These are phyloP conservation scores for Cyclotella choctawhatcheeana DNA, from an alignment of 108 stramenopile genomes.

Conservation along the genomic window DNA sequence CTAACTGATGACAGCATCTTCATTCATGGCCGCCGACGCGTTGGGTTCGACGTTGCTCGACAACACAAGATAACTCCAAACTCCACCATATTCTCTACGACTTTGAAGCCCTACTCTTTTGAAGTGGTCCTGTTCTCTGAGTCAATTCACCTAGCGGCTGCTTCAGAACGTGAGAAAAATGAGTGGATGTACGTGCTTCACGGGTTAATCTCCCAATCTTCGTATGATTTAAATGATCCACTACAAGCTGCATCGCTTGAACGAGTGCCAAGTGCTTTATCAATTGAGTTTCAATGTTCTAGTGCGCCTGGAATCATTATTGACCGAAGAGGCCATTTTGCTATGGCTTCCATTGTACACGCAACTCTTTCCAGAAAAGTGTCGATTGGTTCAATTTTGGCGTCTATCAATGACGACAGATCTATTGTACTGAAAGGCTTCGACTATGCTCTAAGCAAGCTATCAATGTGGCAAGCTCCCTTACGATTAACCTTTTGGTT, in stretches of 20 bases:
- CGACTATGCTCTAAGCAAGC: constrained; percentile 15
- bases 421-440: constrained; percentile 30
- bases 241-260: constrained; percentile 41
- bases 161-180: constrained; percentile 13
- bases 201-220: constrained; percentile 20
- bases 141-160: constrained; percentile 32
- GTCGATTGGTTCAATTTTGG: constrained; percentile 24
- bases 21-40: constrained; percentile 28
- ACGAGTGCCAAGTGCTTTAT: constrained; percentile 11
- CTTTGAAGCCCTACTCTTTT: constrained; percentile 28
- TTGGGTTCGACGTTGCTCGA: constrained; percentile 31
- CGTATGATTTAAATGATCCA: constrained; percentile 15
- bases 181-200: constrained; percentile 31
- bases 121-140: constrained; percentile 44
- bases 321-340: constrained; percentile 40
- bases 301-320: constrained; percentile 31
- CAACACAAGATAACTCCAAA: constrained; percentile 21
- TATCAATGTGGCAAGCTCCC: constrained; percentile 30
- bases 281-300: constrained; percentile 23
- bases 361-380: constrained; percentile 31
- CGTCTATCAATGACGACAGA: constrained; percentile 11
- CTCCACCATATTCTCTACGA: constrained; percentile 33
- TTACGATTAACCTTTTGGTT: constrained; percentile 27
- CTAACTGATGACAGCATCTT: constrained; percentile 34
- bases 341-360: constrained; percentile 30